Conservation (phyloP, 768 basidiomycete species). For the Kwoniella sp. region DNA sequence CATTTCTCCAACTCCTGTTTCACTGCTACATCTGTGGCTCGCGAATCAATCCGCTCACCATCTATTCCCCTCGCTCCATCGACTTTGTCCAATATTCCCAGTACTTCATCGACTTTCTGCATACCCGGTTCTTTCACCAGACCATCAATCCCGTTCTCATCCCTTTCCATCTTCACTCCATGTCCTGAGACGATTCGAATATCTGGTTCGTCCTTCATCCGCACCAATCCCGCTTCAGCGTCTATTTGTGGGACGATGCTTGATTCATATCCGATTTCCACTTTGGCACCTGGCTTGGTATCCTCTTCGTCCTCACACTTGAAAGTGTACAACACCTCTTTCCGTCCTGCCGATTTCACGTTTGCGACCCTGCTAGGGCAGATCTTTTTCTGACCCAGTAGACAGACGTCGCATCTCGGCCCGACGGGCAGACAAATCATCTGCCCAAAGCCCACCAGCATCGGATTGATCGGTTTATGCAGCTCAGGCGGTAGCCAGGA, state of each 20-base stretch:
- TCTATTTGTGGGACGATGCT: conserved; percentile 5
- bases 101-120: conserved; percentile 19
- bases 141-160: conserved; percentile 7
- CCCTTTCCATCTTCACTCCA: conserved; percentile 17
- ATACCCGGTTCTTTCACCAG: conserved; percentile 22
- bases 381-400: conserved; percentile 42
- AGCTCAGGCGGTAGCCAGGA: conserved; percentile 52
- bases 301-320: conserved; percentile 12
- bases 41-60: not conserved
- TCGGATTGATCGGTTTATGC: conserved; percentile 54
- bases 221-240: conserved; percentile 8
- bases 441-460: conserved; percentile 55
- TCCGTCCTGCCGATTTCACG: conserved; percentile 47
- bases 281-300: conserved; percentile 5
- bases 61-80: conserved; percentile 29
- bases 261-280: conserved; percentile 32
- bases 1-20: not conserved
- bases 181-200: not conserved
- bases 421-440: conserved; percentile 54
- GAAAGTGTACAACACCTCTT: conserved; percentile 49
- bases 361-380: conserved; percentile 46
- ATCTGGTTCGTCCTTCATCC: conserved; percentile 23
- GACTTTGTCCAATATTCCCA: conserved; percentile 28
- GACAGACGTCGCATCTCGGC: conserved; percentile 53
- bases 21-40: not conserved